Percentiles rank a stretch among this genome's conserved stretches.
Evolutionary conservation across 2,329 filamentous ascomycete species (phyloP).

Genomic region (Leptosphaerulina australis): DNA sequence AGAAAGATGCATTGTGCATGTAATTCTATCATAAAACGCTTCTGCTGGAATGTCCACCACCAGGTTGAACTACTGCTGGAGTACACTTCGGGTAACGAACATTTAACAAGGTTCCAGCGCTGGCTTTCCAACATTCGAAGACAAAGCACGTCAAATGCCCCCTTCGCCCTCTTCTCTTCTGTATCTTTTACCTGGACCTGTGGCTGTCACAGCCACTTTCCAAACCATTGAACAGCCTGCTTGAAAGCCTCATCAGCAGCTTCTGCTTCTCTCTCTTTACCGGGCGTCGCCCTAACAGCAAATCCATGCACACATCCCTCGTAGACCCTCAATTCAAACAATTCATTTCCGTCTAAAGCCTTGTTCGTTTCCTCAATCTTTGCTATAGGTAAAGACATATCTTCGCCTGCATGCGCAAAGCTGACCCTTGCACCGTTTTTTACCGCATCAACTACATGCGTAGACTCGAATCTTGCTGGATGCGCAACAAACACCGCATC

Average conservation of each 20-base stretch:
- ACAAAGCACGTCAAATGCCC: background rate
- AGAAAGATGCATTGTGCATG: too few species aligned
- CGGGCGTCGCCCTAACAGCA: conserved; percentile 31
- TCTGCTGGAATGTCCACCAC: too few species aligned
- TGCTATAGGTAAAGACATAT: conserved; percentile 22
- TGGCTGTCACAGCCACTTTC: conserved; percentile 27
- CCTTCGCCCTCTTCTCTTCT: background rate
- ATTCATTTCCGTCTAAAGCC: conserved; percentile 21
- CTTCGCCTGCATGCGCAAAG: conserved; percentile 28
- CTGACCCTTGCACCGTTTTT: background rate
- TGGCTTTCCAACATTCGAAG: background rate
- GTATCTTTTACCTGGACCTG: too few species aligned
- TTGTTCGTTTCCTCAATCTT: conserved; percentile 25
- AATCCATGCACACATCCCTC: conserved; percentile 32
- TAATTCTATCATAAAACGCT: too few species aligned
- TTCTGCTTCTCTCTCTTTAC: conserved; percentile 21
- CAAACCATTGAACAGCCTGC: conserved; percentile 35
- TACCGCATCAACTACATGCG: conserved; percentile 1
- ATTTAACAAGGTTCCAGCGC: too few species aligned
- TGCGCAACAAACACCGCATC: conserved; percentile 30
- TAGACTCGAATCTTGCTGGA: conserved; percentile 15
- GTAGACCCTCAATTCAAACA: conserved; percentile 30
- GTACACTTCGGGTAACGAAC: too few species aligned
- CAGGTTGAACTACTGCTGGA: too few species aligned
- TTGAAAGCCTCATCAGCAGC: conserved; percentile 31